A percentile compares a stretch with the other conserved stretches of the same genome.
Conservation (phyloP, 2,329 filamentous ascomycete genomes). For the Hymenoscyphus salicellus region DNA sequence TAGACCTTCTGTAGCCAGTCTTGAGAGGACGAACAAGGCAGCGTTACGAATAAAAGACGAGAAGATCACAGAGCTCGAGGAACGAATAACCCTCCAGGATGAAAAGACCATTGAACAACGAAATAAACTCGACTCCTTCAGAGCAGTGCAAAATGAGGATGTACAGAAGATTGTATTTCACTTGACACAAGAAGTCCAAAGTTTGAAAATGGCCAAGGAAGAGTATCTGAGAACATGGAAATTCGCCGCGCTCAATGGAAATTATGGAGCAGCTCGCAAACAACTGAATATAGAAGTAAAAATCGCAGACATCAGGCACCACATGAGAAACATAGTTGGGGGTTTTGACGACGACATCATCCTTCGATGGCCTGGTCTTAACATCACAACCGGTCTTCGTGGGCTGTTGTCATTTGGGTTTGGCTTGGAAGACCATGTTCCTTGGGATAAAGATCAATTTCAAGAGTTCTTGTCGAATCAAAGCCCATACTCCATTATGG, state of each 20-base stretch:
- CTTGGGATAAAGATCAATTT: background rate
- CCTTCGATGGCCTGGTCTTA: background rate
- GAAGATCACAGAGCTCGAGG: background rate
- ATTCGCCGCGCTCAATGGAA: background rate
- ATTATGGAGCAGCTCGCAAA: background rate
- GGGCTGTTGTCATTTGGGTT: background rate
- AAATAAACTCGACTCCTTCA: background rate
- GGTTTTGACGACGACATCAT: background rate
- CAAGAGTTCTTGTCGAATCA: background rate
- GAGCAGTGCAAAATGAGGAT: background rate
- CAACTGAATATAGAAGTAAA: background rate
- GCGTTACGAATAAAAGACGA: background rate
- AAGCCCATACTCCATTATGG: background rate
- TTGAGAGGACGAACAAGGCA: background rate
- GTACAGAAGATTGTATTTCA: background rate
- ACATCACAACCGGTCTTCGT: background rate
- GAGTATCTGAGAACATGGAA: background rate
- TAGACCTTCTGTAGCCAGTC: background rate
- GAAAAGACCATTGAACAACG: background rate
- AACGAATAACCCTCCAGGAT: background rate
- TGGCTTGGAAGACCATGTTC: background rate
- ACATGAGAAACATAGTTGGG: background rate
- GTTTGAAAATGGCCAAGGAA: background rate
- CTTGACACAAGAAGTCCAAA: slow-evolving; percentile 1
- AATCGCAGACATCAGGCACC: background rate